Evolutionary conservation across 2,329 filamentous ascomycete genomes (phyloP), one percentile per base, ranked within the genome.

Genomic region (Epichloe brachyelytri): DNA sequence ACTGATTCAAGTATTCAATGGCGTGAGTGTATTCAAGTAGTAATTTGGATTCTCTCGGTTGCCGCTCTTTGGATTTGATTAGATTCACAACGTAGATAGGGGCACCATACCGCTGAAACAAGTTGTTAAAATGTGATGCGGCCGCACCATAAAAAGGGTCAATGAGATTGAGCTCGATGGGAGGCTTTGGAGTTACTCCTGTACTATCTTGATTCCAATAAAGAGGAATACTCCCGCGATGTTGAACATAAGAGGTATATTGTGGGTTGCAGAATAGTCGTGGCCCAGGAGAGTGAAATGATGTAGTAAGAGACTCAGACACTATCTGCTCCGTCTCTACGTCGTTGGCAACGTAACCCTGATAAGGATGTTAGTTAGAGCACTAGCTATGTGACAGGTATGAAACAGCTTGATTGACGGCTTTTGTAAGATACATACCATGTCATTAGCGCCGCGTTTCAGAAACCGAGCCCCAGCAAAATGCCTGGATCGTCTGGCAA

Each of bases 321-420:
- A 98, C 90, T 54, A 98, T 96, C 65, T 98, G 93, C 68, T 98
- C 93, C 1, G 93, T 97, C 68, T 98, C 94, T 22, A 98, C 93
- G 67, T 98, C 94, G 63, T 98, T 98, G 49, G 93, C 94, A 50
- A 98, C 93, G 64, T 95, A 95, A 14, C 93, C 91, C 63, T 74
- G 44, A 2, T 12, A n/a, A 19, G 15, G n/a, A 11, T 52, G n/a
- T 50, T 11, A 44, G 14, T 33, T 36, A 33, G 5, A 30, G 19
- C 14, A 40, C 33, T 22, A 12, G 15, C 10, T 8, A 46, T 10
- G 22, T 7, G 36, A 19, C 38, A 39, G 12, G 7, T 39, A 36
- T 20, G 11, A 5, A 46, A 36, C n/a, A 19, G 26, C 22, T 30
- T 33, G 4, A 5, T 19, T 30, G 26, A 45, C 26, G 17, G 15